phyloP scores from a whole-genome alignment of 75 land plant species.

The Selaginella tamariscina region DNA sequence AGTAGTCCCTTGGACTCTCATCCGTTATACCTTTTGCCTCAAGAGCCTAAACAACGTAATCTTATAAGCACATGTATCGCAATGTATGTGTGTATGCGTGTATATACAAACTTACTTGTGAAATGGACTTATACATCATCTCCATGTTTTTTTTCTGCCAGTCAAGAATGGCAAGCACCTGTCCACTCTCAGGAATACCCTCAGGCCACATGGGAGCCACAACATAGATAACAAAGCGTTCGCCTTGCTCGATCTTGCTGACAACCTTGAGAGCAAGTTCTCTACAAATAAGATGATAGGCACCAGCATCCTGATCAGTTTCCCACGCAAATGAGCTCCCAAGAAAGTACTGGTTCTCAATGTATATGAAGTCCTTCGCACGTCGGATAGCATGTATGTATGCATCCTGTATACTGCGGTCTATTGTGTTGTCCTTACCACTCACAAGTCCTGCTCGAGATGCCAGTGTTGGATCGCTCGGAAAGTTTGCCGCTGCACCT shows the following conservation, averaged over 20 bases:
- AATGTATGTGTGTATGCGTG: too few species aligned
- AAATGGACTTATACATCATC: slow-evolving; percentile 66
- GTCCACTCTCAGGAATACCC: slow-evolving; percentile 58
- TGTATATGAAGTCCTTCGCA: slow-evolving; percentile 72
- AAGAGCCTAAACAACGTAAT: too few species aligned
- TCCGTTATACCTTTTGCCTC: slow-evolving; percentile 13
- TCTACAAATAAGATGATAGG: slow-evolving; percentile 50
- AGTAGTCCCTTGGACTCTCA: slow-evolving; percentile 43
- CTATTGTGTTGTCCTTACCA: slow-evolving; percentile 31
- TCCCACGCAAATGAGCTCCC: slow-evolving; percentile 71
- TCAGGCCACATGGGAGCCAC: slow-evolving; percentile 89
- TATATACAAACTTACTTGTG: too few species aligned
- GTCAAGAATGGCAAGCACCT: slow-evolving; percentile 63
- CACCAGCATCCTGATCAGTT: slow-evolving; percentile 40
- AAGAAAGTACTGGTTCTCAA: slow-evolving; percentile 78
- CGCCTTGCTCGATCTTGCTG: slow-evolving; percentile 55
- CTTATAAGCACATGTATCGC: too few species aligned
- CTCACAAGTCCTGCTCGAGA: slow-evolving; percentile 19
- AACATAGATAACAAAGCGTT: slow-evolving; percentile 56
- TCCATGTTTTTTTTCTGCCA: slow-evolving; percentile 68
- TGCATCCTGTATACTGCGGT: slow-evolving; percentile 65
- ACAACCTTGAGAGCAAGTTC: slow-evolving; percentile 64
- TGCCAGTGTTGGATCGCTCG: slow-evolving; percentile 12
- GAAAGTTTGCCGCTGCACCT: slow-evolving; percentile 34
- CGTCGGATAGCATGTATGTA: slow-evolving; percentile 65